Evolutionary conservation across 345 rosid species (phyloP), one percentile per base, ranked within the genome.

Genomic region (Citrus mangshanensis): DNA sequence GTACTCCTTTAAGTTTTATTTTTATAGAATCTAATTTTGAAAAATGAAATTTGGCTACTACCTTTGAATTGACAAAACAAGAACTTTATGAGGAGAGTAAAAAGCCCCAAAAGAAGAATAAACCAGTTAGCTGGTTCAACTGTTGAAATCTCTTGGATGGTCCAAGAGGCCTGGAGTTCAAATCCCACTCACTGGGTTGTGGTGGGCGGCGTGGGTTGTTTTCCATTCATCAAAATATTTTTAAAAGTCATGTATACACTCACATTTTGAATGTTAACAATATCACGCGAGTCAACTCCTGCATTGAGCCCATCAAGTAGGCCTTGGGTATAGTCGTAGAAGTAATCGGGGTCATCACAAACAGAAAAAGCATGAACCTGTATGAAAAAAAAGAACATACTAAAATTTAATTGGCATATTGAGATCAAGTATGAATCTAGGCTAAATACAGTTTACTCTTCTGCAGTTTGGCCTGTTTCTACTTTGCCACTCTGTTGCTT

Each of bases 291-390:
- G 79, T 79, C 61, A 62, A 93, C 92, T 68, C 93, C 96, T 72
- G 97, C 96, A 30, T 84, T 77, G 80, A 95, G 90, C 76, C 96
- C 99, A 84, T 95, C 94, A 21, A 88, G 78, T 72, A 93, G 93
- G 80, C 81, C 91, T 95, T 95, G 98, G 77, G 88, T 95, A 82
- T 80, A 95, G 89, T 89, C 79, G 42, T 92, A 87, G 85, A 93
- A 92, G 91, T 93, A 93, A 87, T 90, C 93, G 74, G 97, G 99
- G 80, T 92, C 93, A 79, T 95, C 97, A 73, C 97, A 95, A 56
- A 95, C 98, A 69, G 90, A 87, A 78, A 91, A 95, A 40, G 98
- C 98, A 92, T 93, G 98, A 78, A 95, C 97, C 99, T 95, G 88
- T 24, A 80, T 27, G 55, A 60, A 27, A 75, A 77, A 7, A 37